Conservation (phyloP, 192 early-diverging fungal genomes). For the Piromyces finnis region DNA sequence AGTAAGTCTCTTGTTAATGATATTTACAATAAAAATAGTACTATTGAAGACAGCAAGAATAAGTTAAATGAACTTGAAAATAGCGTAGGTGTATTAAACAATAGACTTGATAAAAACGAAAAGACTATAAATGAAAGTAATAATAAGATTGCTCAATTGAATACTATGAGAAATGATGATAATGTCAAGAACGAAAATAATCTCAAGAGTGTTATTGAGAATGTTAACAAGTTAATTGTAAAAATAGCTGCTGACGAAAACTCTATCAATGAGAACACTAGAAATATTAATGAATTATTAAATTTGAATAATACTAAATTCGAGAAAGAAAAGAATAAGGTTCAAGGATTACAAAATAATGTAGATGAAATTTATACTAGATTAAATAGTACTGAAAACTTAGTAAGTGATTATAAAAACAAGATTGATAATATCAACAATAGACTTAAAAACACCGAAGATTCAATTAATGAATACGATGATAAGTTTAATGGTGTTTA, state of each 20-base stretch:
- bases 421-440: neutral
- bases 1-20: neutral
- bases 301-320: neutral
- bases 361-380: neutral
- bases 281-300: neutral
- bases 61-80: neutral
- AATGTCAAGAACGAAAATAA: neutral
- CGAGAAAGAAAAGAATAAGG: neutral
- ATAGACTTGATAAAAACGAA: neutral
- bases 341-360: neutral
- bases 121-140: neutral
- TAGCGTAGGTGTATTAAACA: neutral
- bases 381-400: neutral
- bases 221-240: neutral
- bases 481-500: neutral
- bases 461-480: neutral
- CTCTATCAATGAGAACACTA: neutral
- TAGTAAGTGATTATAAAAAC: neutral
- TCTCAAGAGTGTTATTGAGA: neutral
- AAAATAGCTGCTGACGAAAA: neutral
- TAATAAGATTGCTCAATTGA: neutral
- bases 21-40: neutral
- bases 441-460: neutral
- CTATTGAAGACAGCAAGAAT: neutral
- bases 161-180: neutral